A percentile compares a stretch with the other conserved stretches of the same genome.
Conservation (phyloP, 306 rosid species). For the Citrullus colocynthis region DNA sequence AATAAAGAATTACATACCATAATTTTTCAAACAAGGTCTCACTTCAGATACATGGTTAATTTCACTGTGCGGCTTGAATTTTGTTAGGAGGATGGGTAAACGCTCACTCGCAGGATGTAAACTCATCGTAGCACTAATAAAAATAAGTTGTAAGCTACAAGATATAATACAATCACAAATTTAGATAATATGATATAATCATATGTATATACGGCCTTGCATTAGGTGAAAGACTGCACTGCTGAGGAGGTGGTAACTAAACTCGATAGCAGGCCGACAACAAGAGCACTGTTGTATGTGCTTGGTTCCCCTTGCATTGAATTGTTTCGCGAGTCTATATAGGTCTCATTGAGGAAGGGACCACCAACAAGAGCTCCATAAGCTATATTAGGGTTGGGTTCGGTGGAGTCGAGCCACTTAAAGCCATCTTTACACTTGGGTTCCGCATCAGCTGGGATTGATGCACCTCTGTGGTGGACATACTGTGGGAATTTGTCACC, state of each 20-base stretch:
- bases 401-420: constrained; percentile 44
- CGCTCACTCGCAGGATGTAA: not conserved
- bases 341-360: constrained; percentile 73
- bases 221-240: constrained; percentile 50
- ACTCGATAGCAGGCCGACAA: constrained; percentile 83
- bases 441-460: constrained; percentile 52
- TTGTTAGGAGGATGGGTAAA: not conserved
- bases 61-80: not conserved
- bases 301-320: constrained; percentile 81
- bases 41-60: not conserved
- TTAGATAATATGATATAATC: not conserved
- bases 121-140: not conserved
- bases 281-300: constrained; percentile 76
- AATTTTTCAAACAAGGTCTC: not conserved
- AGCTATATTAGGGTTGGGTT: constrained; percentile 82
- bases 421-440: constrained; percentile 70
- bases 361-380: constrained; percentile 94
- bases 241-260: constrained; percentile 84
- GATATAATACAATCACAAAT: not conserved
- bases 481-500: constrained; percentile 66
- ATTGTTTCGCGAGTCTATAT: constrained; percentile 64
- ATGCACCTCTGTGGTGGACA: constrained; percentile 98
- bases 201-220: not conserved
- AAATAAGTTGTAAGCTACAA: not conserved
- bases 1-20: constrained; percentile 1